A percentile compares a stretch with the other conserved stretches of the same genome.
These are phyloP conservation scores for Aureobasidium sp. DNA, from an alignment of 2,329 filamentous ascomycete species.

Conservation along the genomic window DNA sequence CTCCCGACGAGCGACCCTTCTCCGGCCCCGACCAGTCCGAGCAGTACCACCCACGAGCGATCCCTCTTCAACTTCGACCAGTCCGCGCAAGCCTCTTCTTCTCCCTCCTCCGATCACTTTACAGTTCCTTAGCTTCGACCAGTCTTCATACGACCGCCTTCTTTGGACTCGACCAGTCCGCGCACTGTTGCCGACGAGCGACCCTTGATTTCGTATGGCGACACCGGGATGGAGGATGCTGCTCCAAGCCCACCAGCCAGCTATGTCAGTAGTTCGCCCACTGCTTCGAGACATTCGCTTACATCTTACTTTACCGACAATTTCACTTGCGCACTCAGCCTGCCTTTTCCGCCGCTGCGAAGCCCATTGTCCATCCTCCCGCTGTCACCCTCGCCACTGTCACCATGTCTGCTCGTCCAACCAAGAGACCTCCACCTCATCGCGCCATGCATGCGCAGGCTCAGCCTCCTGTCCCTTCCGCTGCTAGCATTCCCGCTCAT, in stretches of 20 bases:
- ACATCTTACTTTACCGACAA: background rate
- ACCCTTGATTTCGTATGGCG: background rate
- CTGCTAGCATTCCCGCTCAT: background rate
- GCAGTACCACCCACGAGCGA: no score
- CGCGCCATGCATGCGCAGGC: background rate
- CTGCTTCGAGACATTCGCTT: background rate
- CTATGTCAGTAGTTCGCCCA: background rate
- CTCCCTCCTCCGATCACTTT: no score
- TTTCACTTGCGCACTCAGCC: background rate
- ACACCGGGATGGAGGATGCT: background rate
- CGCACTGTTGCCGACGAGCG: background rate
- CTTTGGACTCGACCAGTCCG: background rate
- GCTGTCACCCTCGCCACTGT: background rate
- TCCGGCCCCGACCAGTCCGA: no score
- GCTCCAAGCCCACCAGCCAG: background rate
- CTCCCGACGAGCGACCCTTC: no score
- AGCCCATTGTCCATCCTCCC: background rate
- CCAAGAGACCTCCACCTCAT: background rate
- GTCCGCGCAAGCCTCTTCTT: no score
- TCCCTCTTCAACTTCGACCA: no score
- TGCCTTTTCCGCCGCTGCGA: background rate
- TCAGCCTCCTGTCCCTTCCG: background rate
- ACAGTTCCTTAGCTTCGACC: no score
- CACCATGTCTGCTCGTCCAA: background rate
- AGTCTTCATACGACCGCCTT: no score